Base-by-base conservation (phyloP, 805 yeast species). In the Candida maltosa region DNA sequence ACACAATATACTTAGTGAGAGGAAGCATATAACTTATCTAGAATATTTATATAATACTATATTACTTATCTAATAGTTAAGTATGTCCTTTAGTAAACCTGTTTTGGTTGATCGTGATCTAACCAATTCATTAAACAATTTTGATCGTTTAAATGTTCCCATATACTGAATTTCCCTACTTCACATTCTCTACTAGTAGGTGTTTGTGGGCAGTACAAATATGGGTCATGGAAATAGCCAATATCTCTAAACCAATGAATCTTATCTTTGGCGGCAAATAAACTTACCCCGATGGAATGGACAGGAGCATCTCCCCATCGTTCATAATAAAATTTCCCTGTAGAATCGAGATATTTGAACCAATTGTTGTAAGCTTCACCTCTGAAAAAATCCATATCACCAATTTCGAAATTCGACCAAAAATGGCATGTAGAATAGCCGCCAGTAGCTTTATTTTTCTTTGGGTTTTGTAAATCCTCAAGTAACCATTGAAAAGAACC, bases 291-390 rank as follows among this genome's bases (percentile, higher is more conserved):
- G 29, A 87, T 50, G 3, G 88, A 77, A 54, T 86, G 93, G 1
- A 87, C 93, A 0, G 95, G 95, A 0, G 95, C 95, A 62, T 87
- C 96, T 3, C 95, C 95, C 95, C 95, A 87, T 38, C 95, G 62
- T 56, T 88, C 96, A 49, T 87, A 87, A 56, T 85, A 87, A 50
- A 87, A 87, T 4, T 91, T 91, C 14, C 94, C 93, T 1, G 79
- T 58, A 3, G 67, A 41, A 38, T 87, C 95, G 26, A 87, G 60
- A 48, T 67, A 61, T 21, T 80, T 62, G 49, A 81, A 76, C 77
- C 83, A 87, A 9, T 60, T 58, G 25, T 68, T 62, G 51, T 87
- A 87, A 1, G 87, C 76, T 35, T 83, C 80, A 16, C 73, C 61
- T 34, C 95, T 62, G 60, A 69, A 83, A 47, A 87, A 87, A 45